Evolutionary conservation across 2,329 filamentous ascomycete species (phyloP).

Genomic region (Colletotrichum plurivorum): DNA sequence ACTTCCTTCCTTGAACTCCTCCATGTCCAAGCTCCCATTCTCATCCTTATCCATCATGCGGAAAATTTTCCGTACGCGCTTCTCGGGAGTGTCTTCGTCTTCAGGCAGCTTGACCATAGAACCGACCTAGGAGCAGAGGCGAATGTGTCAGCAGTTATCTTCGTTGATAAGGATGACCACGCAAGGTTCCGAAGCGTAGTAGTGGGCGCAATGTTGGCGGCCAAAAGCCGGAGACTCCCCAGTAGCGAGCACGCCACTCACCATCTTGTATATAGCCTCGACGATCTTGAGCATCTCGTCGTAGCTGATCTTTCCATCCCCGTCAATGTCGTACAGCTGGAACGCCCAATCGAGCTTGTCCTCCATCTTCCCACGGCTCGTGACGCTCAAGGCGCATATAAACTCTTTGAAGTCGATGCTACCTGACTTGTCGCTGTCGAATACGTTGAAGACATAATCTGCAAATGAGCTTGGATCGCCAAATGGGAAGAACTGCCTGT

Average conservation of each 20-base stretch:
- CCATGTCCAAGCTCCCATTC: conserved; percentile 96
- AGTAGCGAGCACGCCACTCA: conserved; percentile 54
- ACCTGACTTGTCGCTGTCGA: conserved; percentile 96
- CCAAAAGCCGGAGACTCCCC: neutral
- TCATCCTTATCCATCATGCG: conserved; percentile 99
- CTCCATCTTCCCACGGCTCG: conserved; percentile 97
- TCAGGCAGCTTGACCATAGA: conserved; percentile 99
- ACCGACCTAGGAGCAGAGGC: conserved; percentile 77
- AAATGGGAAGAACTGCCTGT: conserved; percentile 99
- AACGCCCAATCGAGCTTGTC: conserved; percentile 99
- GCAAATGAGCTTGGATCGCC: conserved; percentile 97
- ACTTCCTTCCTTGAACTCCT: conserved; percentile 99
- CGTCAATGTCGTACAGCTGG: conserved; percentile 98
- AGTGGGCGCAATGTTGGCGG: neutral
- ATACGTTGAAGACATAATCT: conserved; percentile 99
- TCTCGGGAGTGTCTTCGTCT: conserved; percentile 99
- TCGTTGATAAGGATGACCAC: neutral
- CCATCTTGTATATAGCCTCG: conserved; percentile 99
- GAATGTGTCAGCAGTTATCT: conserved; percentile 11
- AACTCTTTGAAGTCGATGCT: conserved; percentile 99
- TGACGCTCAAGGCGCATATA: conserved; percentile 97
- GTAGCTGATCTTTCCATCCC: conserved; percentile 98
- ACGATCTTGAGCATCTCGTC: conserved; percentile 99
- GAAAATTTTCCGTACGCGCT: conserved; percentile 98
- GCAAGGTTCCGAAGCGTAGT: neutral